Base-by-base conservation (phyloP, 2,329 filamentous ascomycete species). In the Xylaria multiplex region DNA sequence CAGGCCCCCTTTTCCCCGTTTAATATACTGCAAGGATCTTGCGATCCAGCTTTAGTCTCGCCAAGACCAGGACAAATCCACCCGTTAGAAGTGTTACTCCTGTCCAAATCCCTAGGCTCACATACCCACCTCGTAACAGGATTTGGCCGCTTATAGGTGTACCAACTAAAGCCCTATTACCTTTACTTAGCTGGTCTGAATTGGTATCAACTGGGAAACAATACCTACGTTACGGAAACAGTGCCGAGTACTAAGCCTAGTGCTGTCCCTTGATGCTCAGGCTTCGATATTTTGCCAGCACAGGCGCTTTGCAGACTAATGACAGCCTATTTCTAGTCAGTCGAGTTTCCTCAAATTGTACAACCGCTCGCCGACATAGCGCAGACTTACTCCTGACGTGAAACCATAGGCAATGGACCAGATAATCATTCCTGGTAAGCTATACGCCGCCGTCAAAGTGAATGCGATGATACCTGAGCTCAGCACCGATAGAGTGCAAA, bases 391-490 rank as follows among this genome's bases (percentile, higher is more conserved):
- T 0, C 82, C 82, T 2, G 81, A 83, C 0, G 77, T 74, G 64
- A 84, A 84, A 0, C 82, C 82, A 68, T 83, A 84, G 0, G 78
- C 79, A 14, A 79, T 75, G 0, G 79, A 78, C 68, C 81, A 85
- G 3, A 81, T 70, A 1, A 84, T 78, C 62, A 83, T 75, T 0
- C 81, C 82, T 0, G 81, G 79, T 6, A 81, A 77, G 13, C 73
- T 77, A 1, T 76, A 78, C 1, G 80, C 81, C 19, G 76, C 77
- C 3, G 80, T 82, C 77, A 83, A 81, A 32, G 78, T 81, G n/a
- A 85, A 77, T 1, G 79, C 81, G 30, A 82, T 74, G 0, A 82
- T 69, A 0, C 77, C 79, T 0, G 80, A 77, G 0, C 69, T 60
- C 1, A 76, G 57, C 2, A 74, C 72, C 1, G 77, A 75, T 0